phyloP scores from a whole-genome alignment of 2,329 filamentous ascomycete genomes.

The Fusarium subglutinans region DNA sequence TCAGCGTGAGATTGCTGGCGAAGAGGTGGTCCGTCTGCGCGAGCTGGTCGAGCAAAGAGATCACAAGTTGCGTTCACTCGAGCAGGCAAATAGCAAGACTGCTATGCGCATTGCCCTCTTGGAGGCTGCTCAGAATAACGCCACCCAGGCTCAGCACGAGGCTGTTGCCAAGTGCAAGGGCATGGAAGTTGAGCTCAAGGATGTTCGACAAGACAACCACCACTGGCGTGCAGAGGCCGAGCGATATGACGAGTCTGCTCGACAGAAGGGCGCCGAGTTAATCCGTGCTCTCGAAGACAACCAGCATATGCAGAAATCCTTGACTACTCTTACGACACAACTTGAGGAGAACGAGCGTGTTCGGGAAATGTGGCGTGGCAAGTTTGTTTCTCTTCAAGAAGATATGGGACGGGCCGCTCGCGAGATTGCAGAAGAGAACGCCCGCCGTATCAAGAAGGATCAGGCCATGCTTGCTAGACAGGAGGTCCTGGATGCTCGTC shows the following conservation, averaged over 20 bases:
- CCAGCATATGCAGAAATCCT: constrained; percentile 76
- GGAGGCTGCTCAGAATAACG: constrained; percentile 71
- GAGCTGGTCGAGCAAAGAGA: constrained; percentile 75
- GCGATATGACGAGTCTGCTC: constrained; percentile 61
- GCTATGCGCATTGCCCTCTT: constrained; percentile 72
- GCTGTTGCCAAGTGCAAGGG: constrained; percentile 63
- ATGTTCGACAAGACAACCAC: constrained; percentile 65
- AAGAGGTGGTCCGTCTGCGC: constrained; percentile 75
- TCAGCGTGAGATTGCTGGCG: constrained; percentile 73
- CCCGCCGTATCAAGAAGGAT: constrained; percentile 80
- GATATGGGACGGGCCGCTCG: constrained; percentile 84
- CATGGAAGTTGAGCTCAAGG: constrained; percentile 64
- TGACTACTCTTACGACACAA: constrained; percentile 79
- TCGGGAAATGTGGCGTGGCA: constrained; percentile 83
- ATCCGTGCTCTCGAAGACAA: constrained; percentile 65
- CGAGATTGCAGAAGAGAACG: constrained; percentile 85
- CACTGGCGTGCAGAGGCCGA: constrained; percentile 72
- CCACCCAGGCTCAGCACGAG: constrained; percentile 63
- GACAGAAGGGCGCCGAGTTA: constrained; percentile 60
- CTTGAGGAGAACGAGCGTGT: constrained; percentile 87
- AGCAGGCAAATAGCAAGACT: constrained; percentile 64
- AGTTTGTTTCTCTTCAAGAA: constrained; percentile 85
- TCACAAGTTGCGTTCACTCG: constrained; percentile 68
- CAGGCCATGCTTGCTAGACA: constrained; percentile 81
- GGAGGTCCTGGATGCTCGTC: constrained; percentile 79